Evolutionary conservation across 2,329 filamentous ascomycete species (phyloP), one percentile per base, ranked within the genome.

Genomic region (Cryphonectria japonica): DNA sequence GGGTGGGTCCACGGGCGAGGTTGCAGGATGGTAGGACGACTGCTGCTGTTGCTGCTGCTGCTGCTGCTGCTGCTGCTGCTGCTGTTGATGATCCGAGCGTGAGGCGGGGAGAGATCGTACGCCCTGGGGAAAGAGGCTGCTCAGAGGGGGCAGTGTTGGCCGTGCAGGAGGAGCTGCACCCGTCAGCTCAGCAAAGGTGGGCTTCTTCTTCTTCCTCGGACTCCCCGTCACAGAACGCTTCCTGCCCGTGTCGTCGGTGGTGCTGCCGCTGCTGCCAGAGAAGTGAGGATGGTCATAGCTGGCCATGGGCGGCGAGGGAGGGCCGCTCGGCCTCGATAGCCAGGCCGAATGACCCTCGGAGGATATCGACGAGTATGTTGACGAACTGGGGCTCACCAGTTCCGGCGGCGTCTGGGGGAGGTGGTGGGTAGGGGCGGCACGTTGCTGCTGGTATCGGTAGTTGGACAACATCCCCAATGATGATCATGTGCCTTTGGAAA

Each of bases 401-500:
- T 86, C 86, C 70, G 86, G 85, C 73, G 87, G 86, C 73, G 86
- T 88, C 75, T 86, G 83, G 77, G 85, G 86, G 74, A 83, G 39
- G 37, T 64, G 79, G 78, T 83, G 80, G 79, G 85, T 34, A 52
- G 71, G 54, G 43, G 71, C 57, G 66, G 69, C 69, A 43, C 62
- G 82, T 76, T 82, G 84, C 78, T 82, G 84, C 78, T 83, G 83
- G 79, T 84, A 80, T 78, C 87, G 85, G 80, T 84, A 76, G 75
- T 79, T 81, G 78, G 84, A 79, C 83, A 85, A 78, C 82, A 85
- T 83, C 82, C 86, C 86, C 87, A 88, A 89, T 86, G 85, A 79
- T 82, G 75, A 75, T 77, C 69, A 74, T 73, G 59, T 61, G 32
- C 75, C 61, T 11, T 34, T 34, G 34, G 34, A 13, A 43, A 6